phyloP scores from a whole-genome alignment of 192 early-diverging fungal genomes.

The Linnemannia hyalina region DNA sequence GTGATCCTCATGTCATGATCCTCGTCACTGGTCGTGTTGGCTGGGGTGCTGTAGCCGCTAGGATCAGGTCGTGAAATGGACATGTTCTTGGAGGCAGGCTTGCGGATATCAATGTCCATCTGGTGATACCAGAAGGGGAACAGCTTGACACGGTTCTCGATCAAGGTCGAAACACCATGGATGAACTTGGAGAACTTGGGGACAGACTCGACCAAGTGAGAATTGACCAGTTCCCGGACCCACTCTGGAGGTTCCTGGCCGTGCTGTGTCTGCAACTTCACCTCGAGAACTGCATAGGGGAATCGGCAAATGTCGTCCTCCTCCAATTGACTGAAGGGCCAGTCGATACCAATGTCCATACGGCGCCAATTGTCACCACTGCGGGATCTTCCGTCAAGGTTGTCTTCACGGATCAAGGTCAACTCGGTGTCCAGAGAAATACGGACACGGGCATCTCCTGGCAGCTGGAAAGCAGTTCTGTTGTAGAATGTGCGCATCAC shows the following conservation, averaged over 20 bases:
- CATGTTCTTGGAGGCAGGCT: conserved; percentile 72
- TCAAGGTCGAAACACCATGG: conserved; percentile 91
- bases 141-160: conserved; percentile 82
- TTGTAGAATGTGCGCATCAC: conserved; percentile 97
- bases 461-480: conserved; percentile 98
- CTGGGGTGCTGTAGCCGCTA: conserved; percentile 57
- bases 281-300: conserved; percentile 97
- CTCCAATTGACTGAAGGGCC: conserved; percentile 91
- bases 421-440: conserved; percentile 99
- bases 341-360: conserved; percentile 91
- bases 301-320: conserved; percentile 90
- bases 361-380: conserved; percentile 95
- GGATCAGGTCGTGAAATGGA: conserved; percentile 66
- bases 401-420: conserved; percentile 97
- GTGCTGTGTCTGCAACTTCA: conserved; percentile 95
- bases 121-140: conserved; percentile 97
- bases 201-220: conserved; percentile 92
- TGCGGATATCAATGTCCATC: conserved; percentile 94
- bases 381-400: conserved; percentile 76
- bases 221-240: conserved; percentile 92
- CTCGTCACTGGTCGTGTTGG: conserved; percentile 50
- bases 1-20: conserved; percentile 52
- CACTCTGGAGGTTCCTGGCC: conserved; percentile 94
- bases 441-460: conserved; percentile 97
- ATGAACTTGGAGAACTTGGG: conserved; percentile 99